phyloP scores from a whole-genome alignment of 768 basidiomycete species.

The Kwoniella sp. region DNA sequence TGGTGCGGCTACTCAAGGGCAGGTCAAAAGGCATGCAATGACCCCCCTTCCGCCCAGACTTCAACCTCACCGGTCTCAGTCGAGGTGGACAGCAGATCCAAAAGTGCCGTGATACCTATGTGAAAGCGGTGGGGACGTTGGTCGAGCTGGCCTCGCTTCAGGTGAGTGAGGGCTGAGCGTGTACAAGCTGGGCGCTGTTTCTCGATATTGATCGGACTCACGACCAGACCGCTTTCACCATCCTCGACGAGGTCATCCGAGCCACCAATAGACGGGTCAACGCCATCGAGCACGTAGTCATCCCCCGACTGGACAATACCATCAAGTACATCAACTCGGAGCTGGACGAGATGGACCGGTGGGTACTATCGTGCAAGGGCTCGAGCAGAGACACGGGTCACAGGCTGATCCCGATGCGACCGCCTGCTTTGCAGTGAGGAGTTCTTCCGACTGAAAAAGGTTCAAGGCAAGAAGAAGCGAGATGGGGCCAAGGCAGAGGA shows the following conservation, averaged over 20 bases:
- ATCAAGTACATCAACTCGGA: conserved; percentile 97
- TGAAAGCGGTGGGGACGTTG: conserved; percentile 92
- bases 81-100: conserved; percentile 94
- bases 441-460: conserved; percentile 79
- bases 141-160: conserved; percentile 90
- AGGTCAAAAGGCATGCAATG: not conserved
- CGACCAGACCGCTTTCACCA: conserved; percentile 88
- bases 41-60: conserved; percentile 57
- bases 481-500: conserved; percentile 55
- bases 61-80: conserved; percentile 93
- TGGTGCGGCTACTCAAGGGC: too few species aligned
- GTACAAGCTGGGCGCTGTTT: not conserved
- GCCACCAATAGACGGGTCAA: conserved; percentile 99
- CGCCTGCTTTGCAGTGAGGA: conserved; percentile 49
- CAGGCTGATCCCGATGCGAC: too few species aligned
- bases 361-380: conserved; percentile 54
- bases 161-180: conserved; percentile 32
- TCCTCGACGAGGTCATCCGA: conserved; percentile 96
- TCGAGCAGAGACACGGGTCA: too few species aligned
- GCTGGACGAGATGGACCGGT: conserved; percentile 96
- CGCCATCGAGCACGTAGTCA: conserved; percentile 95
- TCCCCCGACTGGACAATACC: conserved; percentile 91
- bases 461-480: conserved; percentile 94
- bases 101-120: conserved; percentile 92
- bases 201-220: not conserved